Conservation (phyloP, 108 stramenopile species). For the Seminavis robusta region DNA sequence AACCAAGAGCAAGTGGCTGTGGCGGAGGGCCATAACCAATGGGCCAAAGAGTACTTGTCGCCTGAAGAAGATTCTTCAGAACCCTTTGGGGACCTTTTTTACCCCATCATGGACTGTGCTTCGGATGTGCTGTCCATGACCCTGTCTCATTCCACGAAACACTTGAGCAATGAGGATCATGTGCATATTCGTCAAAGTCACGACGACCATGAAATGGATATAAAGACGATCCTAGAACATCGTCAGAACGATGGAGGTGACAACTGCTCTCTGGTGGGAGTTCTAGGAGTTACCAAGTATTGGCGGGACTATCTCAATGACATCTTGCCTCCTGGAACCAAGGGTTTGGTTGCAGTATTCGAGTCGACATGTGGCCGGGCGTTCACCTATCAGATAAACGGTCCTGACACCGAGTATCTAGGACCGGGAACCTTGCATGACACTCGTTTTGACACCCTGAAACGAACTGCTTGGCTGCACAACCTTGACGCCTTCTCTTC, state of each 20-base stretch:
- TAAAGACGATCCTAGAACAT: no score
- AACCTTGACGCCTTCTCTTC: no score
- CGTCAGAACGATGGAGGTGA: neutral
- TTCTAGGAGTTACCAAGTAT: slow-evolving; percentile 26
- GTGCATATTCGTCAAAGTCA: no score
- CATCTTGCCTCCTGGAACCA: slow-evolving; percentile 37
- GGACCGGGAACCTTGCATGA: slow-evolving; percentile 45
- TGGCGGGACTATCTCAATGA: slow-evolving; percentile 33
- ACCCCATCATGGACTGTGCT: slow-evolving; percentile 47
- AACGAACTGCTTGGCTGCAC: neutral
- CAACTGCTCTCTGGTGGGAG: slow-evolving; percentile 10
- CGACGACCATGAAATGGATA: no score
- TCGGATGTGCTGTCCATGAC: no score
- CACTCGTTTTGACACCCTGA: slow-evolving; percentile 18
- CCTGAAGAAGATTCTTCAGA: slow-evolving; percentile 21
- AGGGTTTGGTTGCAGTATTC: slow-evolving; percentile 41
- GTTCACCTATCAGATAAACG: slow-evolving; percentile 41
- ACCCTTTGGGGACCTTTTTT: slow-evolving; percentile 23
- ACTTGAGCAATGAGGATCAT: no score
- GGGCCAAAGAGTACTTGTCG: no score
- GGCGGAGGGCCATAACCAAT: no score
- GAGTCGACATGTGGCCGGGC: slow-evolving; percentile 21
- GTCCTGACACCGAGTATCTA: slow-evolving; percentile 21
- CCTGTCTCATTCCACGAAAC: no score
- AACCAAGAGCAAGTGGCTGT: no score